Percentiles rank a stretch among this genome's conserved stretches.
Evolutionary conservation across 2,329 filamentous ascomycete species (phyloP).

Genomic region (Calonectria montana): DNA sequence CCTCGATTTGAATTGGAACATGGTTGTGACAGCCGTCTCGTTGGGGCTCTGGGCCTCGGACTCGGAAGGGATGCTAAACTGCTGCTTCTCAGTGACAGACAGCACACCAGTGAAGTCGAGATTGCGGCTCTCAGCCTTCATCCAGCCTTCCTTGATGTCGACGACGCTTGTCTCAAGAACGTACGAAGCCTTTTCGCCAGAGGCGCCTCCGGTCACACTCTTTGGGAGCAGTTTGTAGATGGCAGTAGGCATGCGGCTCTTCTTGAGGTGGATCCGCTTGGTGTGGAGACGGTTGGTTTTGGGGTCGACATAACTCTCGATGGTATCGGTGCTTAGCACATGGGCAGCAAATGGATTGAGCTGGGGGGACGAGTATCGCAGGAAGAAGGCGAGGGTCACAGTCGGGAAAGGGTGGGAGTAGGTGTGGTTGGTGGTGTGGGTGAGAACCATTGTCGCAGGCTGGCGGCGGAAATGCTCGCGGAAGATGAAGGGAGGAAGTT

Average conservation of each 20-base stretch:
- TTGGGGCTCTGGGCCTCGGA: constrained; percentile 40
- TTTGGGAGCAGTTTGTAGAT: constrained; percentile 81
- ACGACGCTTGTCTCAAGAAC: constrained; percentile 85
- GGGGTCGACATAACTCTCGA: constrained; percentile 78
- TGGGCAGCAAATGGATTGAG: constrained; percentile 84
- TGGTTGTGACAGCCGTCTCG: constrained; percentile 77
- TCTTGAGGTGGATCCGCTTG: constrained; percentile 84
- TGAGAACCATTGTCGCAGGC: constrained; percentile 67
- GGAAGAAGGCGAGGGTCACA: constrained; percentile 89
- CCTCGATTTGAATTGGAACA: constrained; percentile 77
- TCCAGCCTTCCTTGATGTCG: constrained; percentile 83
- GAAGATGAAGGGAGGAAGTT: constrained; percentile 10
- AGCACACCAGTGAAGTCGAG: constrained; percentile 85
- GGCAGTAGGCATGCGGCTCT: constrained; percentile 79
- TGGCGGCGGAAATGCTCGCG: constrained; percentile 27
- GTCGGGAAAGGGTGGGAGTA: constrained; percentile 87
- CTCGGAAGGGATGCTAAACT: constrained; percentile 64
- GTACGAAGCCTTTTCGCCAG: constrained; percentile 78
- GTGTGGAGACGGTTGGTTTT: constrained; percentile 81
- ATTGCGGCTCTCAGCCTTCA: constrained; percentile 84
- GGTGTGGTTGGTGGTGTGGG: constrained; percentile 74
- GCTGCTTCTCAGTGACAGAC: constrained; percentile 81
- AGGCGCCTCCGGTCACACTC: constrained; percentile 73
- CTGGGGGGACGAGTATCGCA: constrained; percentile 79
- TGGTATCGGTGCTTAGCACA: constrained; percentile 86